Evolutionary conservation across 805 yeast species (phyloP).

Genomic region (Candida montana): DNA sequence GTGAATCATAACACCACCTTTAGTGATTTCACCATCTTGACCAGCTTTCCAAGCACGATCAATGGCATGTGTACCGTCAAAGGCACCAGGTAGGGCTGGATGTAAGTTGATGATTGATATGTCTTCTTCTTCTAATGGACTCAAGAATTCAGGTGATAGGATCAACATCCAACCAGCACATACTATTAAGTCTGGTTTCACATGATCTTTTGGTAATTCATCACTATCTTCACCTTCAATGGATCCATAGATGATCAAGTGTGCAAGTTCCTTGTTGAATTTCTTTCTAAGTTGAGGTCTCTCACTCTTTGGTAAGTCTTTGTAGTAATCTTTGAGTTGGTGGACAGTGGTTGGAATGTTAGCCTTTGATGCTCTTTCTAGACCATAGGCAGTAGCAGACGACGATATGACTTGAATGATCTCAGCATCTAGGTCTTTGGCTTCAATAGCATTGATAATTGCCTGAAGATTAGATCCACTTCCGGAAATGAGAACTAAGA

Average conservation of each 20-base stretch:
- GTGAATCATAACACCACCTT: constrained; percentile 96
- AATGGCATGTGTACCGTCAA: constrained; percentile 96
- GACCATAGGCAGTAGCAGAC: constrained; percentile 78
- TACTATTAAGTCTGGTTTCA: constrained; percentile 77
- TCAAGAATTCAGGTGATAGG: constrained; percentile 68
- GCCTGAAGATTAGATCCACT: constrained; percentile 96
- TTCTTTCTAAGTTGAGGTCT: constrained; percentile 58
- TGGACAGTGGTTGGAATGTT: constrained; percentile 70
- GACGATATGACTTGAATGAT: constrained; percentile 84
- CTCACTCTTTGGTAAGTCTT: constrained; percentile 65
- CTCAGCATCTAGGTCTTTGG: constrained; percentile 39
- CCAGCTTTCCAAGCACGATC: constrained; percentile 96
- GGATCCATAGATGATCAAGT: constrained; percentile 49
- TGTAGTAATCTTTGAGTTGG: constrained; percentile 65
- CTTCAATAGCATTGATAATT: constrained; percentile 63
- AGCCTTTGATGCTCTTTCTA: constrained; percentile 68
- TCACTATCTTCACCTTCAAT: constrained; percentile 28
- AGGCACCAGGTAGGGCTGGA: constrained; percentile 96
- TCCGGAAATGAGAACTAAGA: constrained; percentile 81
- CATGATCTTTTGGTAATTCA: constrained; percentile 24
- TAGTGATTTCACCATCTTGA: constrained; percentile 66
- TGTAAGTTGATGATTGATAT: constrained; percentile 88
- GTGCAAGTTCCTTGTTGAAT: constrained; percentile 78
- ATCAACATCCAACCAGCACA: constrained; percentile 99
- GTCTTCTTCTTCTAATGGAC: constrained; percentile 51